Evolutionary conservation across 2,329 filamentous ascomycete genomes (phyloP), one percentile per base, ranked within the genome.

Genomic region (Colletotrichum trifolii): DNA sequence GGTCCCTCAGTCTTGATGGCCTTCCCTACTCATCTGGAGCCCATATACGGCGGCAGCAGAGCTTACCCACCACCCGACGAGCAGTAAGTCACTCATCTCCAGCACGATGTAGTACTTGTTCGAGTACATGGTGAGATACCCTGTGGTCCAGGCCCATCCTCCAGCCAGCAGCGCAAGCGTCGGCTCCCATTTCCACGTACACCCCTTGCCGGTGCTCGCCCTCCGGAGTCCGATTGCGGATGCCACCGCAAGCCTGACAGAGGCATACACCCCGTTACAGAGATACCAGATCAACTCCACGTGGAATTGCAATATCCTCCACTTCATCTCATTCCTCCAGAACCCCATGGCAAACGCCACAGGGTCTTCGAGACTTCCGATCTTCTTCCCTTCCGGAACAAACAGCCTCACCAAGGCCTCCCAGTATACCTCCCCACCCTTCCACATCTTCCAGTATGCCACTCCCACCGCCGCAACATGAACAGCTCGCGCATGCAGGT

Each of bases 71-170:
- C 67, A 71, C 12, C 69, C 10, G 3, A 75, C 75, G 2, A 79
- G 39, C 60, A 74, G 70, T 66, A 79, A 62, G 6, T 76, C 77
- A 62, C 74, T 75, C 66, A 78, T 70, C 73, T 81, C 75, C 17
- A 80, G 68, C 48, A 74, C 71, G 6, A 82, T 71, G 63, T 76
- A 80, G 56, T 80, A 76, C 42, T 69, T 72, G 46, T 77, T 76
- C 36, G 78, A 76, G 59, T 75, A 75, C 43, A 69, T 68, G 12
- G 79, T 69, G 34, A 79, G 33, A 15, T 71, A 67, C 39, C 52
- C 70, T 54, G 72, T 73, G 1, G 8, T 49, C 68, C 59, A 63
- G 52, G 2, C 68, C 49, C 9, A 70, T 6, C 36, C 36, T 1
- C 47, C 54, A 13, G 69, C 40, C 42, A 71, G 40, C 35, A 60